These are phyloP conservation scores for Kwoniella europaea DNA, from an alignment of 768 basidiomycete species.

Conservation along the genomic window DNA sequence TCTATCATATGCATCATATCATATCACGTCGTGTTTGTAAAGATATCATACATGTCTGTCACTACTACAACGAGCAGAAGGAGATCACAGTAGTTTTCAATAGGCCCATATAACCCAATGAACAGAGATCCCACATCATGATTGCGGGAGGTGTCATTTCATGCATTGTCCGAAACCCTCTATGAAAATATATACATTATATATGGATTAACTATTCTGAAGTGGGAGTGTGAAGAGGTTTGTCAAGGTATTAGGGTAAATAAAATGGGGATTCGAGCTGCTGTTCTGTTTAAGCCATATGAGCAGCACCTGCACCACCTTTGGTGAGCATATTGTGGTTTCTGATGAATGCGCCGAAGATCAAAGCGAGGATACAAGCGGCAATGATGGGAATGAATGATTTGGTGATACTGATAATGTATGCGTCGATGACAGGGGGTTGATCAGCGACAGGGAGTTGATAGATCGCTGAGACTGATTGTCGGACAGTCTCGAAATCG, in stretches of 20 bases:
- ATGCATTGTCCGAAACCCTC: neutral
- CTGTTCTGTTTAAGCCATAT: constrained; percentile 7
- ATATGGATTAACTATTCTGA: neutral
- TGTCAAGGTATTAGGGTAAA: neutral
- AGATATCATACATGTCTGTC: too few relatives aligned
- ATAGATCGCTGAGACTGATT: constrained; percentile 43
- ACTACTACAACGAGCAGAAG: too few relatives aligned
- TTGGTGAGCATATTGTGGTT: constrained; percentile 47
- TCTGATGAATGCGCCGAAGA: constrained; percentile 38
- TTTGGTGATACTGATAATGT: constrained; percentile 47
- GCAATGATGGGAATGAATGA: constrained; percentile 48
- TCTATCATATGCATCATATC: neutral
- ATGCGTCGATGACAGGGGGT: constrained; percentile 47
- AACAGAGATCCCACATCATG: too few relatives aligned
- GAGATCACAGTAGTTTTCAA: too few relatives aligned
- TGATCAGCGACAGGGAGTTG: constrained; percentile 32
- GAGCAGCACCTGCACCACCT: constrained; percentile 42
- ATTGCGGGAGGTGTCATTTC: neutral
- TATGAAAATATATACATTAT: neutral
- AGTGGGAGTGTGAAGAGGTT: too few relatives aligned
- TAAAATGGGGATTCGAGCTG: neutral
- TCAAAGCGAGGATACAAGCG: constrained; percentile 35
- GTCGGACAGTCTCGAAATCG: constrained; percentile 40
- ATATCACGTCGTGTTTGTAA: neutral
- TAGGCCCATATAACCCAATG: too few relatives aligned